phyloP scores from a whole-genome alignment of 1,139 yeast species.

The Scheffersomyces titani region DNA sequence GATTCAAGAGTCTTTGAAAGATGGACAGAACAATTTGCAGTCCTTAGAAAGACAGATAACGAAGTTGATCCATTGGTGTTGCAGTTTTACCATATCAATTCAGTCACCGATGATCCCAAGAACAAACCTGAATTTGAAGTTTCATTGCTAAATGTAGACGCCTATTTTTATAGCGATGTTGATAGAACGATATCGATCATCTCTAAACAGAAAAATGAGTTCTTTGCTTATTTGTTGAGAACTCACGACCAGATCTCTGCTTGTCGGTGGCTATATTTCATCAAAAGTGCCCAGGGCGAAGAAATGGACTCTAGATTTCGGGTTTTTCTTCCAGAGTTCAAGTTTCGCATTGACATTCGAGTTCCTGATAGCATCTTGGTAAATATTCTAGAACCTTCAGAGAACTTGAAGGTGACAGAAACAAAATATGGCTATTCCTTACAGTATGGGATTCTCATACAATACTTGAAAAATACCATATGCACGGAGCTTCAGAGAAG shows the following conservation, averaged over 20 bases:
- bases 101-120: conserved; percentile 29
- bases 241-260: conserved; percentile 56
- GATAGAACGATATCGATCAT: conserved; percentile 68
- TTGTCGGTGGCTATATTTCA: conserved; percentile 62
- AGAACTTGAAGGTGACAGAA: conserved; percentile 13
- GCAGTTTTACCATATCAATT: conserved; percentile 58
- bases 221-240: conserved; percentile 52
- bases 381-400: conserved; percentile 10
- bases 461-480: conserved; percentile 30
- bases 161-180: conserved; percentile 60
- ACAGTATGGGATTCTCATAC: conserved; percentile 32
- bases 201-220: conserved; percentile 30
- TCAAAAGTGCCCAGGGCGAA: conserved; percentile 45
- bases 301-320: conserved; percentile 26
- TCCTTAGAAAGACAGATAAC: conserved; percentile 59
- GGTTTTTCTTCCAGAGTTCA: conserved; percentile 54
- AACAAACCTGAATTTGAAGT: conserved; percentile 27
- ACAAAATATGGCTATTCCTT: conserved; percentile 35
- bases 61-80: conserved; percentile 50
- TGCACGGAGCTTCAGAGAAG: conserved; percentile 11
- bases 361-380: conserved; percentile 31
- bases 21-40: conserved; percentile 76
- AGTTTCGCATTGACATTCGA: conserved; percentile 43
- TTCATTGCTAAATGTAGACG: conserved; percentile 26
- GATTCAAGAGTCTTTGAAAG: conserved; percentile 62